A percentile compares a stretch with the other conserved stretches of the same genome.
Evolutionary conservation across 208 protist species (phyloP).

Genomic region (Angomonas ambiguus): DNA sequence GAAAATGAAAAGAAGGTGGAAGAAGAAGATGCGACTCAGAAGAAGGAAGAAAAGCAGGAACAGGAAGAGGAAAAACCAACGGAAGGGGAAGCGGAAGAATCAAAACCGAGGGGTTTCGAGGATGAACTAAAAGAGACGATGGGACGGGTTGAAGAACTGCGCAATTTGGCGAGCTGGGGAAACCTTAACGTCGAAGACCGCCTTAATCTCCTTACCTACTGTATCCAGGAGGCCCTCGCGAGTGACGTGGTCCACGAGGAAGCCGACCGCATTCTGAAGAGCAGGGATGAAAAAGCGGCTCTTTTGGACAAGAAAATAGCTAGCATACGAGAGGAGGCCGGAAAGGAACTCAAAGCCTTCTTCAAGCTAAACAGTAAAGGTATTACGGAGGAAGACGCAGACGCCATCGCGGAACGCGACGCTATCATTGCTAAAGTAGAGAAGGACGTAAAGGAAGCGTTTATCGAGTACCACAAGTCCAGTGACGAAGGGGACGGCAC

Average conservation of each 20-base stretch:
- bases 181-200: slow-evolving; percentile 75
- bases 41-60: slow-evolving; percentile 5
- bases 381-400: neutral
- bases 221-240: slow-evolving; percentile 54
- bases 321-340: slow-evolving; percentile 71
- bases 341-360: slow-evolving; percentile 65
- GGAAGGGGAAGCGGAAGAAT: slow-evolving; percentile 13
- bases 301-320: slow-evolving; percentile 50
- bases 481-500: slow-evolving; percentile 53
- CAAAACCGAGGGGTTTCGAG: slow-evolving; percentile 16
- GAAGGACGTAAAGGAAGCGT: slow-evolving; percentile 31
- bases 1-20: slow-evolving; percentile 15
- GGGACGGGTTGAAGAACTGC: slow-evolving; percentile 48
- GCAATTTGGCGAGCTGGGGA: slow-evolving; percentile 66
- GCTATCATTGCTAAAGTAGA: neutral
- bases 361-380: slow-evolving; percentile 19
- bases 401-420: slow-evolving; percentile 13
- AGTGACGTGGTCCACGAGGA: slow-evolving; percentile 46
- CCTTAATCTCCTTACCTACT: slow-evolving; percentile 72
- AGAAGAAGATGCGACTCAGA: slow-evolving; percentile 3
- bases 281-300: slow-evolving; percentile 33
- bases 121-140: slow-evolving; percentile 58
- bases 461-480: slow-evolving; percentile 24
- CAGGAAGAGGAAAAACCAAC: slow-evolving; percentile 13
- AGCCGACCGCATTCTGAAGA: slow-evolving; percentile 49